These are phyloP conservation scores for Xylariaceae sp. DNA, from an alignment of 2,329 filamentous ascomycete genomes.

Conservation along the genomic window DNA sequence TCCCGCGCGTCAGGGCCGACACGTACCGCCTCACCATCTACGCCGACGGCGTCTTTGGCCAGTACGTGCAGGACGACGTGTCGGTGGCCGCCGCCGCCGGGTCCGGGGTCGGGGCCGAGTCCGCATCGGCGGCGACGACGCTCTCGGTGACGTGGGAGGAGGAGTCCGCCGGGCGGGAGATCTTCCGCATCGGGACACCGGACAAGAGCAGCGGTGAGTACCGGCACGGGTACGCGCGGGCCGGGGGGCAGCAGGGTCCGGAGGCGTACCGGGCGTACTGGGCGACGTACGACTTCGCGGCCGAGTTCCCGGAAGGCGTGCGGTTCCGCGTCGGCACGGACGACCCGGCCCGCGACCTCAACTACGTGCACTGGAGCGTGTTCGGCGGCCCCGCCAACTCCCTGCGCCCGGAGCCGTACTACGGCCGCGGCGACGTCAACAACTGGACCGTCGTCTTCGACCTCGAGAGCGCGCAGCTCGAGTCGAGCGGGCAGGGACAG, in stretches of 20 bases:
- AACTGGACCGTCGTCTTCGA: constrained; percentile 64
- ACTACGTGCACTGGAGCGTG: constrained; percentile 68
- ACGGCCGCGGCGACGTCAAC: constrained; percentile 50
- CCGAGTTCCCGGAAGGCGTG: constrained; percentile 62
- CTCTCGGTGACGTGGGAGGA: constrained; percentile 50
- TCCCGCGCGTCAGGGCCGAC: constrained; percentile 58
- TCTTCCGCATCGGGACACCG: constrained; percentile 65
- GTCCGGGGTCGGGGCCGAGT: constrained; percentile 40
- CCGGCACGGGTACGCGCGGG: constrained; percentile 56
- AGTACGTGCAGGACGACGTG: constrained; percentile 57
- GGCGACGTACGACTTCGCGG: constrained; percentile 60
- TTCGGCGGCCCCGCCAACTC: constrained; percentile 60
- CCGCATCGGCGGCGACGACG: constrained; percentile 4
- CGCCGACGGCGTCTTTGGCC: constrained; percentile 63
- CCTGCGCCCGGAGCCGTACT: constrained; percentile 45
- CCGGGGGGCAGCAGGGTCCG: constrained; percentile 51
- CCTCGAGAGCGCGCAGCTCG: constrained; percentile 45
- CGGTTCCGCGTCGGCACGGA: constrained; percentile 59
- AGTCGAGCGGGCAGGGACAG: constrained; percentile 40
- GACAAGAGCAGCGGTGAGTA: constrained; percentile 65
- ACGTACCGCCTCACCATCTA: constrained; percentile 66
- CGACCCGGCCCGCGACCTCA: constrained; percentile 53
- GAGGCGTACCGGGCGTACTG: constrained; percentile 66
- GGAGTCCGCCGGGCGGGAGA: constrained; percentile 59
- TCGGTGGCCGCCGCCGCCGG: constrained; percentile 47